Base-by-base conservation (phyloP, 495 filamentous ascomycete species). In the Neurospora cerealis region DNA sequence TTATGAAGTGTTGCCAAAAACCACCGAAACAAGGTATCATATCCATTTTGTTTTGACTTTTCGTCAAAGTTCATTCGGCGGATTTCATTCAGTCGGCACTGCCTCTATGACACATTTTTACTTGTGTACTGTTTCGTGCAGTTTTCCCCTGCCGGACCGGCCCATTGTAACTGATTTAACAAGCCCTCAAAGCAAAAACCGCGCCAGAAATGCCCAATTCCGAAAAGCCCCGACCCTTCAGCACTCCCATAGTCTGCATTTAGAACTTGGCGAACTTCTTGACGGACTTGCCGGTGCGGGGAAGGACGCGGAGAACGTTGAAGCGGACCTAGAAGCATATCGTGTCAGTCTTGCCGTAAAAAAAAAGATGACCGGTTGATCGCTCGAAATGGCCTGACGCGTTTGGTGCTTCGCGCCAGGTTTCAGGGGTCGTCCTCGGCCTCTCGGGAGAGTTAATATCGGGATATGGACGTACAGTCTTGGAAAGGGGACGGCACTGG, bases 251-350 rank as follows among this genome's bases (percentile, higher is more conserved):
- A 66, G 54, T 19, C 54, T 66, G 54, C 28, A 66, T 83, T 87
- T 96, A 99, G 90, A 98, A 99, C 88, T 98, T 98, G 87, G 84
- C 85, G 89, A 99, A 99, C 83, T 90, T 83, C 93, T 99, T 99
- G 85, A 98, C 94, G 75, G 89, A 88, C 91, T 98, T 97, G 84
- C 95, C 95, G 76, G 95, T 97, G 83, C 93, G 90, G 82, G 96
- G 96, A 79, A 97, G 92, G 75, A 98, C 96, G 81, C 95, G 94
- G 80, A 99, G 92, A 81, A 95, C 92, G 88, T 99, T 99, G 93
- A 99, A 99, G 78, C 96, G 96, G 78, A 99, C 93, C 95, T 98
- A 41, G 40, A 40, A 44, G 13, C 15, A 73, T 73, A 73, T 62
- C 40, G 69, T 70, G 74, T 77, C 44, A 76, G 75, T 73, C 72